These are phyloP conservation scores for Trifolium fragiferum DNA, from an alignment of 306 rosid species.

Conservation along the genomic window DNA sequence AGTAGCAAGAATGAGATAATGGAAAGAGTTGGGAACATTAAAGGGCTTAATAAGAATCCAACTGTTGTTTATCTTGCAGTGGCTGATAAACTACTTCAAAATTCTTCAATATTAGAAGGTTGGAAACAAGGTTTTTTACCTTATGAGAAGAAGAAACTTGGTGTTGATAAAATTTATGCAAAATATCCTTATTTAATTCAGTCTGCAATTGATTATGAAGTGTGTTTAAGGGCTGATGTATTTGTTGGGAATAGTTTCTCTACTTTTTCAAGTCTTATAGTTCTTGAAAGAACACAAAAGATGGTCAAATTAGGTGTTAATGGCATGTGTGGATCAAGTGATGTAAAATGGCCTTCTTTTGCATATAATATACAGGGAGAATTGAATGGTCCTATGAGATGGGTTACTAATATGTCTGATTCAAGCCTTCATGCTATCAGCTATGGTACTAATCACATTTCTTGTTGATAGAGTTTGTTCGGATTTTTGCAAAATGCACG, in stretches of 20 bases:
- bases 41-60: slow-evolving; percentile 49
- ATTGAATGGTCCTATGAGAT: slow-evolving; percentile 65
- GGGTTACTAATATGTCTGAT: slow-evolving; percentile 79
- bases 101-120: slow-evolving; percentile 64
- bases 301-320: slow-evolving; percentile 48
- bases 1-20: slow-evolving; percentile 79
- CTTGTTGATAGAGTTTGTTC: slow-evolving; percentile 44
- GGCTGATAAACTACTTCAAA: slow-evolving; percentile 74
- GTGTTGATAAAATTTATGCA: slow-evolving; percentile 57
- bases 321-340: slow-evolving; percentile 46
- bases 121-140: slow-evolving; percentile 79
- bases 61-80: slow-evolving; percentile 72
- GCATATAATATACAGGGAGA: slow-evolving; percentile 78
- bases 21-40: slow-evolving; percentile 69
- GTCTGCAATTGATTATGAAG: slow-evolving; percentile 92
- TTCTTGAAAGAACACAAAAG: slow-evolving; percentile 83
- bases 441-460: slow-evolving; percentile 76
- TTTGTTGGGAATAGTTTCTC: slow-evolving; percentile 93
- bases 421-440: slow-evolving; percentile 71
- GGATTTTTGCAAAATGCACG: too few relatives aligned
- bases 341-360: slow-evolving; percentile 75
- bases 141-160: slow-evolving; percentile 78
- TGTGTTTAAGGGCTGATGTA: slow-evolving; percentile 71
- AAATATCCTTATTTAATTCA: slow-evolving; percentile 84
- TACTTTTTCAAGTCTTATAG: slow-evolving; percentile 84